Base-by-base conservation (phyloP, 1,139 yeast genomes). In the Pichia sp. region DNA sequence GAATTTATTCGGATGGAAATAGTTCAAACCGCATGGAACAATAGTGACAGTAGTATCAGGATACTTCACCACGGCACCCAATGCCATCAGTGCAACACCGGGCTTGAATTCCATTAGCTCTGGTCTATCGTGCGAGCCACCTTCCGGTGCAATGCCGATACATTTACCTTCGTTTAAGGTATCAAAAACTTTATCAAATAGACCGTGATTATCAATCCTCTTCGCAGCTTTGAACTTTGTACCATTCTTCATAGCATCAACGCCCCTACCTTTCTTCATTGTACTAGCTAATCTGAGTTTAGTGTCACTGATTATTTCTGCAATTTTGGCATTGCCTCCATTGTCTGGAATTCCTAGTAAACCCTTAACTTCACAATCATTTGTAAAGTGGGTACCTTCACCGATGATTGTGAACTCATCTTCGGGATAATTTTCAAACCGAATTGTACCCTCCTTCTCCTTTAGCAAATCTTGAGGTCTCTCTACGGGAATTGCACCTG, bases 51-150 rank as follows among this genome's bases (percentile, higher is more conserved):
- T 64, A 42, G 73, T 69, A 30, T 64, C 59, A 0, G 81, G 77
- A 41, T 77, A 73, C 21, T 62, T 54, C 12, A 77, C 77, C 53
- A 73, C 72, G 2, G 88, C 80, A 12, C 91, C 88, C 22, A 81
- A 59, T 0, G 88, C 91, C 91, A 81, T 81, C 13, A 81, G 74
- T 1, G 85, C 88, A 22, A 81, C 87, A 18, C 91, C 91, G 0
- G 88, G 86, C 53, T 81, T 81, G 48, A 81, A 66, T 1, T 88
- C 91, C 30, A 80, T 60, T 36, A 81, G 59, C 38, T 80, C 82
- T 1, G 87, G 77, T 45, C 88, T 67, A 52, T 81, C 91, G 52
- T 81, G 91, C n/a, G 86, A 75, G 0, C 87, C 87, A 34, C 88
- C 91, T 59, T 82, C 91, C 1, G 88, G 87, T 48, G 80, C 81